Conservation (phyloP, 805 yeast genomes). For the Sugiyamaella lignohabitans region DNA sequence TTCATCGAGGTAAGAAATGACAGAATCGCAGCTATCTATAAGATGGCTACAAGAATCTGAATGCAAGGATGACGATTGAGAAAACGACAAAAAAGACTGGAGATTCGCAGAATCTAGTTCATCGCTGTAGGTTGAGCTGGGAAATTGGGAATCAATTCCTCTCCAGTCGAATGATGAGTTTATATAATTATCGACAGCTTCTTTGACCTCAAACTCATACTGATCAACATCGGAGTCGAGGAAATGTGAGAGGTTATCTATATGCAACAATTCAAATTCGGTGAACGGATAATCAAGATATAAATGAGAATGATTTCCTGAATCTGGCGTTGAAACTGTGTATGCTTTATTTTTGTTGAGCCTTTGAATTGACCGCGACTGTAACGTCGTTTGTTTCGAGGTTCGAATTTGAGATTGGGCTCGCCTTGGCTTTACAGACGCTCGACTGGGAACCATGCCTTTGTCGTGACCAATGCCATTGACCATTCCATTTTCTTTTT, state of each 20-base stretch:
- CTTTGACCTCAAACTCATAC: background rate
- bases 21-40: conserved; percentile 38
- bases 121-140: conserved; percentile 4
- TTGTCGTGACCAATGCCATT: background rate
- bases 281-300: background rate
- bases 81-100: conserved; percentile 27
- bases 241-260: background rate
- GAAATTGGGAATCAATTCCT: conserved; percentile 9
- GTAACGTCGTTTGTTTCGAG: background rate
- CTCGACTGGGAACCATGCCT: conserved; percentile 4
- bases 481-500: background rate
- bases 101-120: conserved; percentile 35
- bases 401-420: background rate
- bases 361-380: no score
- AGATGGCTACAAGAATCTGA: conserved; percentile 31
- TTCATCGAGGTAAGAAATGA: conserved; percentile 42
- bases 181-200: background rate
- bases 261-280: background rate
- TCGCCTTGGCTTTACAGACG: conserved; percentile 3
- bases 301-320: no score
- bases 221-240: background rate
- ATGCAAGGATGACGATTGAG: conserved; percentile 31
- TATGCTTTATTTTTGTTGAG: background rate
- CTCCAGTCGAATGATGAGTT: background rate
- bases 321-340: background rate